Conservation (phyloP, 2,329 filamentous ascomycete genomes). For the Calonectria honghensis region DNA sequence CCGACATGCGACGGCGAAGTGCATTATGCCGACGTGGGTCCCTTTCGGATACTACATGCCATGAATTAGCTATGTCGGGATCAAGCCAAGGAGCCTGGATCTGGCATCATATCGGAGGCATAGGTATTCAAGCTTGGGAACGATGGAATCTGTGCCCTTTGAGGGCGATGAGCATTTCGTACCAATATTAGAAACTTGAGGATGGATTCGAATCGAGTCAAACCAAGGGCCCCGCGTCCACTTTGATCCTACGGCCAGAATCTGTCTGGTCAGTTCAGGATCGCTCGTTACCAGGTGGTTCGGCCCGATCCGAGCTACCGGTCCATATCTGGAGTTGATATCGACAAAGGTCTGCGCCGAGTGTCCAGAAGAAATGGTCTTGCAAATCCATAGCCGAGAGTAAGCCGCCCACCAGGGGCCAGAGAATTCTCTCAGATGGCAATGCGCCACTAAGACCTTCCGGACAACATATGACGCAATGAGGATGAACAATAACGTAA, state of each 20-base stretch:
- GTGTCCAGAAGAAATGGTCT: neutral
- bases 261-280: neutral
- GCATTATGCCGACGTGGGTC: neutral
- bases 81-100: neutral
- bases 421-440: neutral
- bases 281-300: neutral
- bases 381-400: neutral
- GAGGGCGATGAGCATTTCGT: neutral
- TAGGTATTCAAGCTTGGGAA: neutral
- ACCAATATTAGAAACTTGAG: neutral
- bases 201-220: neutral
- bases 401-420: neutral
- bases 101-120: neutral
- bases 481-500: neutral
- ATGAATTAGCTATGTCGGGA: neutral
- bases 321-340: neutral
- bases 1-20: constrained; percentile 4
- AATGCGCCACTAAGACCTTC: neutral
- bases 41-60: neutral
- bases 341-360: neutral
- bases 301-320: neutral
- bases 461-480: neutral
- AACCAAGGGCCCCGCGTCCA: neutral
- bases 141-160: neutral
- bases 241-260: neutral